Base-by-base conservation (phyloP, 129 eudicot genomes). In the Flaveria trinervia region DNA sequence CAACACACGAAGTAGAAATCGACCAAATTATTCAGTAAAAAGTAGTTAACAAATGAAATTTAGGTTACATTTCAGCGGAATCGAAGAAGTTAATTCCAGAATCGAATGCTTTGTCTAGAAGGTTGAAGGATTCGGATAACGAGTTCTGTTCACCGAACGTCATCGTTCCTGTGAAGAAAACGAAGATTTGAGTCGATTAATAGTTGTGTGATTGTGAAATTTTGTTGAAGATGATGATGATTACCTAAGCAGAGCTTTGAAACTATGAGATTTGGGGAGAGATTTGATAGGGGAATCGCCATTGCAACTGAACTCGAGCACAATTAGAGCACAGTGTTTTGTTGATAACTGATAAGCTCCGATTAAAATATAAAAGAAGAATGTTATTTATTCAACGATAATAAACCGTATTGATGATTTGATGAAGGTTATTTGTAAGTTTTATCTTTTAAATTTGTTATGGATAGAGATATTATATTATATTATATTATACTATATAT, bases 71-170 rank as follows among this genome's bases (percentile, higher is more conserved):
- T 89, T 93, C 98, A 14, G 97, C 98, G 3, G 97, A 91, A 75
- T 91, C 98, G 72, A 90, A 93, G 96, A 93, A 93, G 77, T 90
- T 93, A 62, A 91, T 93, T 65, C 98, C 98, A 16, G 90, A 70
- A 30, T 89, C 59, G 66, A 87, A 93, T n/a, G 98, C 98, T 66
- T 84, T 85, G 73, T 93, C 98, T 18, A 93, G 82, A 22, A 93
- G 93, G 52, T 82, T 81, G 50, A 84, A 91, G 14, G 98, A 93
- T 25, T 93, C 82, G 64, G 72, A 59, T 52, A 89, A 60, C n/a
- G 96, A 80, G 83, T 87, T 93, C 50, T 93, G 98, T 80, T 87
- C 90, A 33, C 96, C 97, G 52, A 93, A 89, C 1, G 97, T 93
- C 98, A 93, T 91, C 30, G 97, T 90, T 5, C 98, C 98, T 88